A percentile compares a stretch with the other conserved stretches of the same genome.
Conservation (phyloP, 306 rosid genomes). For the peach (Prunus persica) region DNA sequence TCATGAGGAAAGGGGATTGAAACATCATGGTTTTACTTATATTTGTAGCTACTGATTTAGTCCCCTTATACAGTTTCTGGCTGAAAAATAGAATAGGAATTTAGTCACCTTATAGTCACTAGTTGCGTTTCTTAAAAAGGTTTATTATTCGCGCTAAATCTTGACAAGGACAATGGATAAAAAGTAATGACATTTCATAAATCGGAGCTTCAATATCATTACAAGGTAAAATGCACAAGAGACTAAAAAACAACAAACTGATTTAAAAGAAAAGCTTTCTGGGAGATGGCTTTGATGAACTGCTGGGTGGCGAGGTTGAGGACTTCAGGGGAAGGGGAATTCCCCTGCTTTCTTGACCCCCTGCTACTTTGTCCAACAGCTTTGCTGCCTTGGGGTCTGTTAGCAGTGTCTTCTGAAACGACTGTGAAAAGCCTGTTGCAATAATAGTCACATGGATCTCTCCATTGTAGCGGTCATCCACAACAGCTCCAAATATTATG, state of each 20-base stretch:
- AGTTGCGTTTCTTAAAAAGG: neutral
- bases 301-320: slow-evolving; percentile 39
- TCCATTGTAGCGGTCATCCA: slow-evolving; percentile 90
- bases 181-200: slow-evolving; percentile 7
- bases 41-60: neutral
- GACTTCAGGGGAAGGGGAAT: slow-evolving; percentile 45
- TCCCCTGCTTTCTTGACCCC: slow-evolving; percentile 65
- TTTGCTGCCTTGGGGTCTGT: slow-evolving; percentile 88
- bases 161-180: neutral
- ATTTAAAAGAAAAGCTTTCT: slow-evolving; percentile 74
- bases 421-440: slow-evolving; percentile 92
- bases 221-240: slow-evolving; percentile 25
- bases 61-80: too few species aligned
- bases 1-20: neutral
- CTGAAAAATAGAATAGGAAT: too few species aligned
- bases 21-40: neutral
- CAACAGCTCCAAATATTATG: slow-evolving; percentile 92
- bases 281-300: slow-evolving; percentile 46
- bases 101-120: neutral
- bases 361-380: slow-evolving; percentile 54
- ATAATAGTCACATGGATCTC: slow-evolving; percentile 92
- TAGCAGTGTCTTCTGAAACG: slow-evolving; percentile 79
- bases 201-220: slow-evolving; percentile 43
- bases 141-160: neutral
- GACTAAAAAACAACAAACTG: neutral